phyloP scores from a whole-genome alignment of 2,329 filamentous ascomycete genomes.

The Xylaria multiplex region DNA sequence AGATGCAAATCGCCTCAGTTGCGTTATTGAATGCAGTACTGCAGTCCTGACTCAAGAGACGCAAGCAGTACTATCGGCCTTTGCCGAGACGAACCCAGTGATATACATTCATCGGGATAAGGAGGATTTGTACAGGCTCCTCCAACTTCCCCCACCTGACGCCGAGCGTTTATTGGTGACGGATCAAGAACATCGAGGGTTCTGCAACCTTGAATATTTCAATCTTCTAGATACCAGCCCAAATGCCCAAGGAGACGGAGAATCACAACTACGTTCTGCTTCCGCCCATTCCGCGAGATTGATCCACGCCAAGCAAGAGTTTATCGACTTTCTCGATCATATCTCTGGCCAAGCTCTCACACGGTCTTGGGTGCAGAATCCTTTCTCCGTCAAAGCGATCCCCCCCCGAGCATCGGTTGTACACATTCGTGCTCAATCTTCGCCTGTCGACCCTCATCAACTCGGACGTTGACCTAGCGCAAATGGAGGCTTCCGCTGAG shows the following conservation, averaged over 20 bases:
- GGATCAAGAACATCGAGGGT: slow-evolving; percentile 66
- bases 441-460: slow-evolving; percentile 67
- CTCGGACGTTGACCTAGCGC: slow-evolving; percentile 60
- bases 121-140: slow-evolving; percentile 67
- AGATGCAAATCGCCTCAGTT: slow-evolving; percentile 65
- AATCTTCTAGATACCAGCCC: slow-evolving; percentile 66
- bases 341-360: slow-evolving; percentile 64
- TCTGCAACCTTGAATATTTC: slow-evolving; percentile 78
- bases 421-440: slow-evolving; percentile 72
- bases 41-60: slow-evolving; percentile 70
- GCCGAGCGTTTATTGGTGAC: slow-evolving; percentile 66
- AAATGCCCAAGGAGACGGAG: slow-evolving; percentile 45
- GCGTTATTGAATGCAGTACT: slow-evolving; percentile 76
- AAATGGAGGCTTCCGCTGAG: slow-evolving; percentile 67
- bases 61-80: slow-evolving; percentile 67
- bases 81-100: slow-evolving; percentile 72
- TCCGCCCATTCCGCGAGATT: slow-evolving; percentile 66
- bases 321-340: slow-evolving; percentile 67
- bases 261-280: slow-evolving; percentile 52
- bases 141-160: slow-evolving; percentile 58
- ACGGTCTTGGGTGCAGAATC: slow-evolving; percentile 65
- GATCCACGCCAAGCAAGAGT: slow-evolving; percentile 69
- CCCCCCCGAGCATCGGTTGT: slow-evolving; percentile 67
- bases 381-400: slow-evolving; percentile 68
- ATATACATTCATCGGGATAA: slow-evolving; percentile 75